A percentile compares a stretch with the other conserved stretches of the same genome.
Conservation (phyloP, 139 green algal species). For the Closterium sp. region DNA sequence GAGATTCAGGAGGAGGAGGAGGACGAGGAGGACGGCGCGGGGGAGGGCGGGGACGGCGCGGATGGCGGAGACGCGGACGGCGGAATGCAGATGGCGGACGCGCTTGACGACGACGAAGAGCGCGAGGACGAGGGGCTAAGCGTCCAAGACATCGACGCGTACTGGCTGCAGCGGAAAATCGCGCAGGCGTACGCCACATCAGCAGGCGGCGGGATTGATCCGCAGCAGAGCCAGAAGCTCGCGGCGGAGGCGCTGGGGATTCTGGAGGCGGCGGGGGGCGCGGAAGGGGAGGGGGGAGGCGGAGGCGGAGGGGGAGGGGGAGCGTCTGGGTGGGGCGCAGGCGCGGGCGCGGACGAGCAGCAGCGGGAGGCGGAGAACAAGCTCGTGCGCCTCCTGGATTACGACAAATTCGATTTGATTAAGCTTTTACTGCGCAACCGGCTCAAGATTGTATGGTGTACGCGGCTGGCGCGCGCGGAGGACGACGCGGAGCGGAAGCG, state of each 20-base stretch:
- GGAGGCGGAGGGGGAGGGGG: conserved; percentile 67
- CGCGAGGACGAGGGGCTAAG: conserved; percentile 50
- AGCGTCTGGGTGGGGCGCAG: conserved; percentile 57
- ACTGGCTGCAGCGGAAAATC: conserved; percentile 96
- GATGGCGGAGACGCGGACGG: conserved; percentile 27
- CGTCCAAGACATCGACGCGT: conserved; percentile 91
- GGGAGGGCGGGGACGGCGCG: conserved; percentile 25
- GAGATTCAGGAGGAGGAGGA: conserved; percentile 73
- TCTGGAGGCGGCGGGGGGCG: conserved; percentile 45
- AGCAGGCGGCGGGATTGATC: conserved; percentile 59
- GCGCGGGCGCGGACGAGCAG: conserved; percentile 49
- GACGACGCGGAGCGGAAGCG: conserved; percentile 70
- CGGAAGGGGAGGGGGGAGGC: conserved; percentile 52
- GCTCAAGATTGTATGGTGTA: conserved; percentile 93
- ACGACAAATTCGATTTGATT: conserved; percentile 94
- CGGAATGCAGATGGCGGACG: conserved; percentile 36
- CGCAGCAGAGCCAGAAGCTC: conserved; percentile 69
- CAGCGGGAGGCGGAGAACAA: conserved; percentile 76
- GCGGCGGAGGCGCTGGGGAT: conserved; percentile 67
- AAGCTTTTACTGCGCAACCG: conserved; percentile 91
- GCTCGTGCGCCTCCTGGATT: conserved; percentile 87
- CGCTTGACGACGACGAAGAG: conserved; percentile 49
- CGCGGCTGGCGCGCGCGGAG: conserved; percentile 74
- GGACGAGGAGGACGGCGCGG: conserved; percentile 45
- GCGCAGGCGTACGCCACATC: conserved; percentile 58